Base-by-base conservation (phyloP, 2,329 filamentous ascomycete species). In the Beauveria medogensis region DNA sequence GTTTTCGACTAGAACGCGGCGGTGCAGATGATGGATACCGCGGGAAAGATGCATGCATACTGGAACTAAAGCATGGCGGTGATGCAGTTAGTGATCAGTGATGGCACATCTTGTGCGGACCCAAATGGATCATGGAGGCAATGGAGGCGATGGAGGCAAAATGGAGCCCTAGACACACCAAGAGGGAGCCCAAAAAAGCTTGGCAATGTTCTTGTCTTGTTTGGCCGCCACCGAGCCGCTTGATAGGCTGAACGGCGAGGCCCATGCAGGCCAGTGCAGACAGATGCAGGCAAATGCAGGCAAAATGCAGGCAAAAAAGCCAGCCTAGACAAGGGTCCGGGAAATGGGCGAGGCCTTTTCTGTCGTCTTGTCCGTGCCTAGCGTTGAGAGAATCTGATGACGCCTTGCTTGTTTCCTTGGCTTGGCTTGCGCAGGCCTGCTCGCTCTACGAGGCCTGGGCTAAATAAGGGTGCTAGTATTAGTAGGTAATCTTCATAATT, bases 261-360 rank as follows among this genome's bases (percentile, higher is more conserved):
- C 30, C 34, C n/a, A 57, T 47, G 30, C 41, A 56, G 41, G 41
- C 54, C 43, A 46, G 43, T 47, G 41, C 46, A 58, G 43, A 37
- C 55, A 52, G 50, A 57, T 47, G 30, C 41, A 56, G 41, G 41
- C 54, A 20, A 46, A 28, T 47, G 41, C 46, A 58, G 43, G 47
- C 55, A 52, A 20, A 57, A 37, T 40, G 50, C 50, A 52, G 34
- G 9, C 37, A n/a, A 50, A 24, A 41, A 43, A 12, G 47, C 46
- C 22, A 52, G 47, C n/a, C 56, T 59, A 53, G 56, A 52, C 56
- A 59, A 34, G 56, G 56, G 46, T 59, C 56, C 18, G 48, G 56
- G 56, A 59, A 59, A 52, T 59, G 56, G 56, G 48, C 56, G 56
- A 59, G 56, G 48, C 56, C 56, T 59, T 59, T 59, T 59, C 16